Percentiles rank a stretch among this genome's conserved stretches.
Conservation (phyloP, 768 basidiomycete species). For the Ramaria rubella region DNA sequence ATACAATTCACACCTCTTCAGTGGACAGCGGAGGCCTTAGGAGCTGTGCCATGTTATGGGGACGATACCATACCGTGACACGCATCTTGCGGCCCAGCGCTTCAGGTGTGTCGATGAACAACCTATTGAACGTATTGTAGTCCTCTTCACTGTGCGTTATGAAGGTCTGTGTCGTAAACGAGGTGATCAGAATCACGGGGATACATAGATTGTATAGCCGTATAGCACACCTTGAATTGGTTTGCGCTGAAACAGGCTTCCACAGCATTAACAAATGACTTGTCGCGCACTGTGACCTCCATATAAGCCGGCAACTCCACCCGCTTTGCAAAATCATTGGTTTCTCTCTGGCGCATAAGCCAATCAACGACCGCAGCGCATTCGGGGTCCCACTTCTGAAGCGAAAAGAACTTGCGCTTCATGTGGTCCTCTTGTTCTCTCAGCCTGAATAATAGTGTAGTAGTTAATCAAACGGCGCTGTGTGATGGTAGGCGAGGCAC, state of each 20-base stretch:
- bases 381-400: constrained; percentile 49
- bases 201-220: background rate
- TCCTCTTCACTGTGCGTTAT: constrained; percentile 81
- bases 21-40: constrained; percentile 47
- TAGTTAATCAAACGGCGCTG: background rate
- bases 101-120: constrained; percentile 56
- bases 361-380: constrained; percentile 62
- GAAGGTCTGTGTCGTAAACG: constrained; percentile 83
- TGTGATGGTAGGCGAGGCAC: background rate
- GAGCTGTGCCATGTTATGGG: constrained; percentile 31
- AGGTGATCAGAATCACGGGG: too few species aligned
- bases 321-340: constrained; percentile 59
- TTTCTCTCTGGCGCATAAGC: constrained; percentile 54
- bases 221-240: constrained; percentile 53
- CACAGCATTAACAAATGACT: constrained; percentile 54
- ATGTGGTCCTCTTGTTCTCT: constrained; percentile 47
- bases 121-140: constrained; percentile 58
- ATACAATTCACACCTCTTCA: constrained; percentile 45
- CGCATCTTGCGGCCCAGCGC: constrained; percentile 46
- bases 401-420: constrained; percentile 49
- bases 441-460: constrained; percentile 34
- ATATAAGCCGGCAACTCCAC: constrained; percentile 85
- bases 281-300: constrained; percentile 60
- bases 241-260: constrained; percentile 60
- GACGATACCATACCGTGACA: constrained; percentile 65